phyloP scores from a whole-genome alignment of 768 basidiomycete species.

The Macrocybe gigantea region DNA sequence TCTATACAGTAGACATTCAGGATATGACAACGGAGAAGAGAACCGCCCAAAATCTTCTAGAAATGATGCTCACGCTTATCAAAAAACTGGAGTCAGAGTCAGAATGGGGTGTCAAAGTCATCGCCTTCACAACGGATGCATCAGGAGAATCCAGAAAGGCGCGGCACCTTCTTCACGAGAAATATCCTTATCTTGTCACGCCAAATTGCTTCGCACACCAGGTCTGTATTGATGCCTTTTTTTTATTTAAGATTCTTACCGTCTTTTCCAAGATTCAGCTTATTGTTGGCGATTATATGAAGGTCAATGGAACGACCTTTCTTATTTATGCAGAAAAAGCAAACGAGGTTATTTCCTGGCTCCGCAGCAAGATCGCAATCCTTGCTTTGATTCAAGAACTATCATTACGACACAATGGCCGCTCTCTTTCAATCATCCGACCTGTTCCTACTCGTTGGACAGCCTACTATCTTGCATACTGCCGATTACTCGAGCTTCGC shows the following conservation, averaged over 20 bases:
- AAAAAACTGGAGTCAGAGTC: slow-evolving; percentile 7
- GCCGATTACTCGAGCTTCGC: slow-evolving; percentile 20
- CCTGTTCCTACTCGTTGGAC: slow-evolving; percentile 31
- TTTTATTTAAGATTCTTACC: background rate
- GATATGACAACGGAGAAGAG: slow-evolving; percentile 25
- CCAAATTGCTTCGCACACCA: slow-evolving; percentile 33
- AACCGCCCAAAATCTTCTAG: slow-evolving; percentile 23
- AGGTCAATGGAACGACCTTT: slow-evolving; percentile 7
- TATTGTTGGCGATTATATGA: slow-evolving; percentile 33
- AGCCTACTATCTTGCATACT: slow-evolving; percentile 26
- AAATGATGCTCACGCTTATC: slow-evolving; percentile 11
- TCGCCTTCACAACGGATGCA: slow-evolving; percentile 26
- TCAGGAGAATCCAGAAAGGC: slow-evolving; percentile 27
- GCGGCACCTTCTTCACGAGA: slow-evolving; percentile 6
- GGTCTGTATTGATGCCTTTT: slow-evolving; percentile 13
- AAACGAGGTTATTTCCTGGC: slow-evolving; percentile 32
- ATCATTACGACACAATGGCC: slow-evolving; percentile 7
- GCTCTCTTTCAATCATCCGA: slow-evolving; percentile 15
- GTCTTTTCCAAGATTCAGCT: slow-evolving; percentile 26
- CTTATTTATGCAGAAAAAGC: slow-evolving; percentile 18
- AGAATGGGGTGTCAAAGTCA: slow-evolving; percentile 16
- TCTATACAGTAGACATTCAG: slow-evolving; percentile 18
- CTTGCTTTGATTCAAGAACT: background rate
- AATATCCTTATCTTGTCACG: slow-evolving; percentile 18
- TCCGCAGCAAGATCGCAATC: slow-evolving; percentile 18